Base-by-base conservation (phyloP, 768 basidiomycete species). In the Russula sp. region DNA sequence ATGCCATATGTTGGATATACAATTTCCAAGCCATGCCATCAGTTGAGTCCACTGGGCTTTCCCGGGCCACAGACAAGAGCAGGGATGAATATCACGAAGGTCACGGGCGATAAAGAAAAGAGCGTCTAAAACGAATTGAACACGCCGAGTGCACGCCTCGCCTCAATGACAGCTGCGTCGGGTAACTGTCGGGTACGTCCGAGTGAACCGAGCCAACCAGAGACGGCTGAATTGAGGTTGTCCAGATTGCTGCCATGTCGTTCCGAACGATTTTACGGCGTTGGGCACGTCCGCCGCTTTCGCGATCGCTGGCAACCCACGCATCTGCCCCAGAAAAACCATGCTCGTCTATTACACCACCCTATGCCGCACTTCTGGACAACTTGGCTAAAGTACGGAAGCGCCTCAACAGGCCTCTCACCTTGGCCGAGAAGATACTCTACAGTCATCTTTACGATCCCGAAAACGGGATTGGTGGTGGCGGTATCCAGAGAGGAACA, bases 371-470 rank as follows among this genome's bases (percentile, higher is more conserved):
- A 46, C 80, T 98, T 42, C 80, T 90, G 38, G 72, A 81, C 69
- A 94, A 88, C 55, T 83, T 97, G 61, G 78, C 83, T 59, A 76
- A 76, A 58, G 91, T 93, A 59, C 85, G 90, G 50, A 73, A 80
- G 60, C 76, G 90, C 51, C 81, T 98, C 61, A 77, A 80, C 69
- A 80, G 87, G 59, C 95, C 94, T 42, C 78, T 99, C 60, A 93
- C 94, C 2, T 81, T 99, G n/a, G 89, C 95, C 24, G 97, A 99
- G 77, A 99, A 99, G 81, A 95, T 98, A 49, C 81, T 99, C 34
- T 98, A 97, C 77, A 88, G 92, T 70, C 97, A 99, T 76, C 78
- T 98, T 60, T 76, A 84, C 67, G 83, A 96, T 69, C 92, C 92
- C 5, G 84, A 88, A 62, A 84, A 86, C 70, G 76, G 95, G 53